Evolutionary conservation across 2,329 filamentous ascomycete genomes (phyloP), one percentile per base, ranked within the genome.

Genomic region (Coniochaeta sp.): DNA sequence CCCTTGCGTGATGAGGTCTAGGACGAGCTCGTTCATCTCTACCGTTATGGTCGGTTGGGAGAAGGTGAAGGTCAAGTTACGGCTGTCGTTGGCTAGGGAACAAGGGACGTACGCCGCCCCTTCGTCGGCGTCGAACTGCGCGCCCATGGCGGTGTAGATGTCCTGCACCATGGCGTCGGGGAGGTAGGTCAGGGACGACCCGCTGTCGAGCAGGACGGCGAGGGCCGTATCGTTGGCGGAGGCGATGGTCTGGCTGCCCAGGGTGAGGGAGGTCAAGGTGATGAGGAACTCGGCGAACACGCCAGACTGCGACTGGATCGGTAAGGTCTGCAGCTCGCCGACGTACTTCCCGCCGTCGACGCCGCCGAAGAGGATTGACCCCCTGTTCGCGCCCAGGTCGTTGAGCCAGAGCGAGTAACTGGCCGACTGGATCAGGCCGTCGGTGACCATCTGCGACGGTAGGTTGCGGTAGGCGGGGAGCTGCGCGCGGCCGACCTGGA

Each of bases 331-430:
- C 27, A 92, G 73, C 4, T 74, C 63, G 18, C 85, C 87, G 2
- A 69, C 62, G 63, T 80, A 91, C 57, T 85, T 82, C 20, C 70
- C 79, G 2, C 75, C 79, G 66, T 91, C 85, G 52, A 91, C 78
- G 27, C 88, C 87, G 27, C 87, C 87, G 58, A 91, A 91, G 1
- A 91, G 70, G 51, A 91, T 83, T 53, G 72, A 83, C 51, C 87
- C 87, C 0, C 74, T 81, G 59, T 68, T 79, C 22, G 85, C 72
- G 56, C 83, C 76, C 6, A 89, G 70, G 61, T 90, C 86, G 67
- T 91, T 86, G 16, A 91, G 72, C 82, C 85, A 91, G 40, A 92
- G 68, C 61, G 85, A 89, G 69, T 85, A 91, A 2, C 86, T 83
- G 51, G 79, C 85, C 16, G 84, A 82, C 16, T 77, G 67, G 57